Evolutionary conservation across 129 eudicot genomes (phyloP).

Genomic region (Tagetes erecta): DNA sequence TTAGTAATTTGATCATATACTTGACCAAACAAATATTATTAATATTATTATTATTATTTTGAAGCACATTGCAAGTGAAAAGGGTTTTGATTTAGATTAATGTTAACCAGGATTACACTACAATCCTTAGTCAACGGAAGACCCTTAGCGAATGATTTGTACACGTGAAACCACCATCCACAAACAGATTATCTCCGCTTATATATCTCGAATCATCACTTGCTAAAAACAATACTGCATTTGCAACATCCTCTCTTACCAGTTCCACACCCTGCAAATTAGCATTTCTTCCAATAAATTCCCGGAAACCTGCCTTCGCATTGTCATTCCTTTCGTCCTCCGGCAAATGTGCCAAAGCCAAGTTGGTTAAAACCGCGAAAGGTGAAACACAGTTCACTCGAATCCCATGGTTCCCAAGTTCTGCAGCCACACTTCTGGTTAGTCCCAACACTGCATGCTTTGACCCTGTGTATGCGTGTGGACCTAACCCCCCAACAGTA

Average conservation of each 20-base stretch:
- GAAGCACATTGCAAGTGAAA: not conserved
- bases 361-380: conserved; percentile 62
- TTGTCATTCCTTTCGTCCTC: conserved; percentile 72
- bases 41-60: not conserved
- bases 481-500: conserved; percentile 62
- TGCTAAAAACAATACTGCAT: conserved; percentile 77
- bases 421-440: conserved; percentile 86
- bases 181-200: conserved; percentile 79
- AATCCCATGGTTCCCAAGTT: conserved; percentile 74
- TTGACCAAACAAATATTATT: not conserved
- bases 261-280: conserved; percentile 84
- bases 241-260: conserved; percentile 70
- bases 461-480: conserved; percentile 83
- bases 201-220: conserved; percentile 85
- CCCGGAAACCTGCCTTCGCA: conserved; percentile 48
- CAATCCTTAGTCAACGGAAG: conserved; percentile 42
- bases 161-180: conserved; percentile 83
- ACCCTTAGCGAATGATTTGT: conserved; percentile 69
- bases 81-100: not conserved
- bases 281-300: conserved; percentile 52
- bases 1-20: not conserved
- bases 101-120: not conserved
- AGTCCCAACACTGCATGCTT: conserved; percentile 82
- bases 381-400: conserved; percentile 95
- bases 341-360: conserved; percentile 70